Conservation (phyloP, 2,329 filamentous ascomycete genomes). For the Ophiosphaerella korrae region DNA sequence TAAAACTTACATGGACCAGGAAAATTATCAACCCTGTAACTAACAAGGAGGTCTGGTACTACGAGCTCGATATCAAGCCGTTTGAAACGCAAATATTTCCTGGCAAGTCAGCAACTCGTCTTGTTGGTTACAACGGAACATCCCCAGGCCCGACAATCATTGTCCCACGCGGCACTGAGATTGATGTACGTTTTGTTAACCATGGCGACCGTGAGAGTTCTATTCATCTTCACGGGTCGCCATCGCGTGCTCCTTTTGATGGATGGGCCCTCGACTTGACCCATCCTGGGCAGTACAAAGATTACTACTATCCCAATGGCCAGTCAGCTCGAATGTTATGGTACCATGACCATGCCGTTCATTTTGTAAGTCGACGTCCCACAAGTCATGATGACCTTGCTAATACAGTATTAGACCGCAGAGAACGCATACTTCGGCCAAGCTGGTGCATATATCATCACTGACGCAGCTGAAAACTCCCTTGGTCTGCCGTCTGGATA, state of each 20-base stretch:
- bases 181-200: slow-evolving; percentile 61
- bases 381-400: slow-evolving; percentile 26
- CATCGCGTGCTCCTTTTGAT: slow-evolving; percentile 53
- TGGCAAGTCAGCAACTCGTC: slow-evolving; percentile 44
- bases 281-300: slow-evolving; percentile 58
- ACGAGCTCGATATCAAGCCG: slow-evolving; percentile 50
- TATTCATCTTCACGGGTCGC: slow-evolving; percentile 62
- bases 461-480: slow-evolving; percentile 57
- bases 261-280: slow-evolving; percentile 62
- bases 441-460: slow-evolving; percentile 61
- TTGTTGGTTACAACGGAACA: slow-evolving; percentile 60
- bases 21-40: slow-evolving; percentile 33
- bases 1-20: slow-evolving; percentile 1
- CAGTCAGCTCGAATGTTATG: slow-evolving; percentile 60
- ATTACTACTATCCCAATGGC: slow-evolving; percentile 65
- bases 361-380: slow-evolving; percentile 23
- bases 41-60: slow-evolving; percentile 50
- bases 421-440: slow-evolving; percentile 64
- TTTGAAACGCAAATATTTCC: slow-evolving; percentile 53
- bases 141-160: slow-evolving; percentile 60
- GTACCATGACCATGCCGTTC: slow-evolving; percentile 57
- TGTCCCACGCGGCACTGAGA: slow-evolving; percentile 55
- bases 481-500: slow-evolving; percentile 59
- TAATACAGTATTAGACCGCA: slow-evolving; percentile 48
- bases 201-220: slow-evolving; percentile 52